Conservation (phyloP, 164 flowering plant species). For the Vitis amurensis region DNA sequence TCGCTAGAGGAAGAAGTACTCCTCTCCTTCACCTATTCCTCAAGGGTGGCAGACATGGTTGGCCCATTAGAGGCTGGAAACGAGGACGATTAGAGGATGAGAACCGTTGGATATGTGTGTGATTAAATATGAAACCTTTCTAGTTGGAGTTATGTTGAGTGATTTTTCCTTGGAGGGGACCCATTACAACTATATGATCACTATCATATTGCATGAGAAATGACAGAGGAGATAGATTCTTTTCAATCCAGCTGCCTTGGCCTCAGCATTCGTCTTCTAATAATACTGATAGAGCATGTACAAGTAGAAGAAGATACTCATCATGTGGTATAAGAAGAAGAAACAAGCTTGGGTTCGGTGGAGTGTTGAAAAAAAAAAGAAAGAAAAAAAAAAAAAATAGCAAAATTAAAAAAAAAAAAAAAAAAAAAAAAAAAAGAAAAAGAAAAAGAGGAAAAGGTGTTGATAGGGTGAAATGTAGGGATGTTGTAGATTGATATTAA, state of each 20-base stretch:
- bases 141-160: slow-evolving; percentile 6
- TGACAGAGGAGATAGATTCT: slow-evolving; percentile 6
- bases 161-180: neutral
- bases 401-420: too few species aligned
- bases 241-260: slow-evolving; percentile 6
- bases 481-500: too few species aligned
- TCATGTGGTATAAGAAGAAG: neutral
- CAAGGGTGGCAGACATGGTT: slow-evolving; percentile 8
- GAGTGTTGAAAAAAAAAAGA: too few species aligned
- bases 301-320: neutral
- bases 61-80: neutral
- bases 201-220: neutral
- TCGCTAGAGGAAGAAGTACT: too few species aligned
- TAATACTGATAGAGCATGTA: neutral
- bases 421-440: too few species aligned
- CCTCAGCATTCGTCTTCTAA: slow-evolving; percentile 1
- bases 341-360: neutral
- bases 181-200: neutral
- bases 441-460: too few species aligned
- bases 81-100: neutral
- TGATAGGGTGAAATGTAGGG: too few species aligned
- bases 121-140: slow-evolving; percentile 6
- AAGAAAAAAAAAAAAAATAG: too few species aligned
- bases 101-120: neutral
- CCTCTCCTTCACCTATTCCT: neutral